phyloP scores from a whole-genome alignment of 305 asterid species.

The Andrographis paniculata region DNA sequence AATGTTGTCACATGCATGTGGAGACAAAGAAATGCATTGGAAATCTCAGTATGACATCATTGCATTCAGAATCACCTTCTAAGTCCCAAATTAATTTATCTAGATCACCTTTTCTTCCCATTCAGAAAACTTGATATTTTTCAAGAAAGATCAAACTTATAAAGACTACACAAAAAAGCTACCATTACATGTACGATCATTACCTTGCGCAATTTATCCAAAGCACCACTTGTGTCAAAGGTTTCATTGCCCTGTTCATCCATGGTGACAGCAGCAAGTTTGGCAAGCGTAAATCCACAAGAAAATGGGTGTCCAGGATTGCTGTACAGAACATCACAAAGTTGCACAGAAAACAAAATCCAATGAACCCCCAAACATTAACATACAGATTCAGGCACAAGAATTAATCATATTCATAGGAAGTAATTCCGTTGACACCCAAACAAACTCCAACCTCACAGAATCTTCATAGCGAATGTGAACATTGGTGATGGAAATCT shows the following conservation, averaged over 20 bases:
- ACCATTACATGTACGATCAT: conserved; percentile 17
- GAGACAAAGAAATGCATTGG: conserved; percentile 6
- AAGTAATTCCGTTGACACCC: conserved; percentile 13
- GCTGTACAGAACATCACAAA: conserved; percentile 34
- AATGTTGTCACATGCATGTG: not conserved
- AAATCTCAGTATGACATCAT: conserved; percentile 11
- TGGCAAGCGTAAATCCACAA: conserved; percentile 90
- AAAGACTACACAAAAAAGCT: not conserved
- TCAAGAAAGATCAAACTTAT: conserved; percentile 4
- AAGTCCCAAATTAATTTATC: too few species aligned
- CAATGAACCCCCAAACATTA: conserved; percentile 13
- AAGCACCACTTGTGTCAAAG: conserved; percentile 97
- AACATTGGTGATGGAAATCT: conserved; percentile 92
- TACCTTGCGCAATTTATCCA: conserved; percentile 96
- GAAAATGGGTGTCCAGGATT: conserved; percentile 92
- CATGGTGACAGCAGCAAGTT: conserved; percentile 98
- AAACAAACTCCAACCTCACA: conserved; percentile 53
- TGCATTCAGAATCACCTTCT: too few species aligned
- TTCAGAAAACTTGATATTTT: too few species aligned
- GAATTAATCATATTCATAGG: not conserved
- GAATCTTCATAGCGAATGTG: conserved; percentile 94
- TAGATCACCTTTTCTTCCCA: too few species aligned
- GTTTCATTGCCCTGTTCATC: conserved; percentile 99
- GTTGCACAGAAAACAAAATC: not conserved
- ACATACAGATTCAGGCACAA: too few species aligned